Evolutionary conservation across 108 stramenopile genomes (phyloP).

Genomic region (Discostella stelligeroides): DNA sequence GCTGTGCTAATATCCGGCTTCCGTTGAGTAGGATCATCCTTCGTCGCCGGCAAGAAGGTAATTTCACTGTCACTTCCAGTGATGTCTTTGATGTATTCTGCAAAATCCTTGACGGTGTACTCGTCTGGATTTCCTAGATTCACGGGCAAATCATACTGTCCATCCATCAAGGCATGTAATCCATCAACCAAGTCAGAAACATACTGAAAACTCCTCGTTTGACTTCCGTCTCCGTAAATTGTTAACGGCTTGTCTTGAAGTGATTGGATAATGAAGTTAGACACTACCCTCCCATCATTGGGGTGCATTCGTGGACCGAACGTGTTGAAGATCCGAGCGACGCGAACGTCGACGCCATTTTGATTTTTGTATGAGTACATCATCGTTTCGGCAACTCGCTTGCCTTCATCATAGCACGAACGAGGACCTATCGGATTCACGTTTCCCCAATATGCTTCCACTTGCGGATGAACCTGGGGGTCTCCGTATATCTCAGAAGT

Average conservation of each 20-base stretch:
- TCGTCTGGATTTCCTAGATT: slow-evolving; percentile 99
- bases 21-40: slow-evolving; percentile 95
- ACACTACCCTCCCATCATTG: slow-evolving; percentile 98
- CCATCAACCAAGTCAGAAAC: slow-evolving; percentile 97
- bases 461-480: slow-evolving; percentile 93
- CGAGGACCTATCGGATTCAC: slow-evolving; percentile 98
- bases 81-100: slow-evolving; percentile 78
- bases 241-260: slow-evolving; percentile 95
- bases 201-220: slow-evolving; percentile 99
- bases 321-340: slow-evolving; percentile 99
- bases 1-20: slow-evolving; percentile 95
- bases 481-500: slow-evolving; percentile 95
- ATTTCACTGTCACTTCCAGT: slow-evolving; percentile 77
- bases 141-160: slow-evolving; percentile 88
- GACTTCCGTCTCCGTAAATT: slow-evolving; percentile 95
- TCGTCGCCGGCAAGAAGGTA: slow-evolving; percentile 65
- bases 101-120: slow-evolving; percentile 94
- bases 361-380: slow-evolving; percentile 96
- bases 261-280: slow-evolving; percentile 98
- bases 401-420: slow-evolving; percentile 99
- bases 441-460: slow-evolving; percentile 97
- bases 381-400: slow-evolving; percentile 99
- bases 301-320: slow-evolving; percentile 99
- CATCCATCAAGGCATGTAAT: slow-evolving; percentile 97
- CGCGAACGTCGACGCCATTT: slow-evolving; percentile 92